A percentile compares a stretch with the other conserved stretches of the same genome.
These are phyloP conservation scores for Sonneratia alba DNA, from an alignment of 345 rosid genomes.

Conservation along the genomic window DNA sequence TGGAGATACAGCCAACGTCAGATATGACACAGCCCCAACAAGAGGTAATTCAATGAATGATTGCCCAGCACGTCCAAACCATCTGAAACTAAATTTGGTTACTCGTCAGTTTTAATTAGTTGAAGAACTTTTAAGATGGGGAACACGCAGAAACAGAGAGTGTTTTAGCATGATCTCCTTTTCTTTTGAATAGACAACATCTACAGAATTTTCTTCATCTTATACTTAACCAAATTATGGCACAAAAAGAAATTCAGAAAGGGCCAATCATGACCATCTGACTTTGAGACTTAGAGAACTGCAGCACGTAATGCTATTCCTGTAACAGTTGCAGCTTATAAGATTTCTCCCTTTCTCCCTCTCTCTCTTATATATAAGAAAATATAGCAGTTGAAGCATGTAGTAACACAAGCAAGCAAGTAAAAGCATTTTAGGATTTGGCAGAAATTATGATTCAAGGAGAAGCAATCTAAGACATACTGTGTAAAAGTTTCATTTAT, in stretches of 20 bases:
- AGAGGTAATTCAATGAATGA: constrained; percentile 69
- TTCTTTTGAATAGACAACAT: not conserved
- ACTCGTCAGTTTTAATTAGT: constrained; percentile 28
- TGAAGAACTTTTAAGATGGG: not conserved
- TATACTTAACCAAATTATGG: not conserved
- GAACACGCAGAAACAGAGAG: not conserved
- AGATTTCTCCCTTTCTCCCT: not conserved
- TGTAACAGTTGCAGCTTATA: not conserved
- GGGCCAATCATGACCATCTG: not conserved
- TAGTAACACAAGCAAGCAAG: not conserved
- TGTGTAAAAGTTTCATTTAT: not conserved
- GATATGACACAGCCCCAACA: constrained; percentile 77
- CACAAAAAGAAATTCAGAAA: not conserved
- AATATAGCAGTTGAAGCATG: not conserved
- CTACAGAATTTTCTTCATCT: not conserved
- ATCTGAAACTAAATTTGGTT: constrained; percentile 67
- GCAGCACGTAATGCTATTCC: not conserved
- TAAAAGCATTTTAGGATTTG: not conserved
- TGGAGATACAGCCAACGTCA: constrained; percentile 81
- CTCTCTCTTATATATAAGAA: not conserved
- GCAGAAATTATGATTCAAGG: not conserved
- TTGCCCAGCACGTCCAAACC: constrained; percentile 69
- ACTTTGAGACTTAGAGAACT: too few relatives aligned
- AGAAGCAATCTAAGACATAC: not conserved
- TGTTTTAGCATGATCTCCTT: not conserved